phyloP scores from a whole-genome alignment of 805 yeast genomes.

The Zygoascus bituminiphila region DNA sequence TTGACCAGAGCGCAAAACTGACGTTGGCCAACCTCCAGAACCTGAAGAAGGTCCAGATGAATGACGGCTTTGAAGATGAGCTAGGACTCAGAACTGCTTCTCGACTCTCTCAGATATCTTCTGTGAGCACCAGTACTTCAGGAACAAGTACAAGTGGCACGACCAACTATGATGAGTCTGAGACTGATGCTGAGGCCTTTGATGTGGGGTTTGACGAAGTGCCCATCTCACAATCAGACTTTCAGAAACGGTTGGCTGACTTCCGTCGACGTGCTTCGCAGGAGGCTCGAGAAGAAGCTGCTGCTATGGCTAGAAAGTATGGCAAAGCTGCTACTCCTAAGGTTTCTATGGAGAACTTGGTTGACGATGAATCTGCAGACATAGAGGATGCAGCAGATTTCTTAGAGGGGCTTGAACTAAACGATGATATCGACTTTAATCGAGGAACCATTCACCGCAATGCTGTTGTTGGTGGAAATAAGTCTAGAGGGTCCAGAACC shows the following conservation, averaged over 20 bases:
- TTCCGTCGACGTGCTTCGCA: neutral
- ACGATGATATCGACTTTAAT: constrained; percentile 6
- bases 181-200: constrained; percentile 11
- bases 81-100: constrained; percentile 10
- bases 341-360: neutral
- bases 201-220: constrained; percentile 7
- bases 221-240: neutral
- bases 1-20: neutral
- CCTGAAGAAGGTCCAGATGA: neutral
- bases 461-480: constrained; percentile 1
- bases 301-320: neutral
- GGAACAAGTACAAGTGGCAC: neutral
- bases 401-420: constrained; percentile 12
- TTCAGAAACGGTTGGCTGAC: neutral
- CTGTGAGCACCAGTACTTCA: constrained; percentile 2
- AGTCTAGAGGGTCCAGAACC: neutral
- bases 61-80: constrained; percentile 8
- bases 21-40: constrained; percentile 3
- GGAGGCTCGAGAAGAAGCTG: neutral
- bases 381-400: constrained; percentile 8
- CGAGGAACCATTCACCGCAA: neutral
- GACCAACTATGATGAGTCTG: constrained; percentile 9
- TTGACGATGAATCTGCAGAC: neutral
- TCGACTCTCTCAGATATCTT: constrained; percentile 10
- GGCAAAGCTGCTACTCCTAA: neutral